These are phyloP conservation scores for Debaryomycetaceae sp. DNA, from an alignment of 1,139 yeast species.

Conservation along the genomic window DNA sequence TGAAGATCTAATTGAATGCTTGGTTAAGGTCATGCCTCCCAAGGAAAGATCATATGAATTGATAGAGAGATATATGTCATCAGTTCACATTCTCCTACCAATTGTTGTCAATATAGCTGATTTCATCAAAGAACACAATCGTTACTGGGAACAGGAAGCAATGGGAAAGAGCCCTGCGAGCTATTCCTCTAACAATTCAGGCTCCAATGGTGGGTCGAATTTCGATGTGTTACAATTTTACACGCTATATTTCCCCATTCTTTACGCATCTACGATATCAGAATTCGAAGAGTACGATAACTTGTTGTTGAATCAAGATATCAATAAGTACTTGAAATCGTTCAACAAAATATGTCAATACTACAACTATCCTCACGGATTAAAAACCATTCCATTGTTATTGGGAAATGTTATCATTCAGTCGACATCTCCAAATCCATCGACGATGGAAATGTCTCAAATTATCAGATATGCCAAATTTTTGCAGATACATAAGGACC, in stretches of 20 bases:
- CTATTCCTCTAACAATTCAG: not conserved
- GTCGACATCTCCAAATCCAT: constrained; percentile 55
- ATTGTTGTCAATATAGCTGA: constrained; percentile 41
- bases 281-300: constrained; percentile 54
- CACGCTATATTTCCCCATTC: constrained; percentile 46
- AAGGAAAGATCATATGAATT: constrained; percentile 49
- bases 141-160: constrained; percentile 41
- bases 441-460: constrained; percentile 49
- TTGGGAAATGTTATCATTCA: constrained; percentile 52
- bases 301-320: constrained; percentile 45
- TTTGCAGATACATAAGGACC: constrained; percentile 57
- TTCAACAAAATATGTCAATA: constrained; percentile 49
- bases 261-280: constrained; percentile 53
- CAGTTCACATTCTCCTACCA: constrained; percentile 55
- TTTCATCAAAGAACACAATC: constrained; percentile 45
- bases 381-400: constrained; percentile 43
- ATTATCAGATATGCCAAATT: constrained; percentile 53
- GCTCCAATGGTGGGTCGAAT: constrained; percentile 14
- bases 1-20: constrained; percentile 32
- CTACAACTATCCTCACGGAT: constrained; percentile 51
- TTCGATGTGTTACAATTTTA: constrained; percentile 43
- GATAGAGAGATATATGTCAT: constrained; percentile 44
- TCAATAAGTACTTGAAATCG: constrained; percentile 44
- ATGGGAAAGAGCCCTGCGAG: constrained; percentile 2
- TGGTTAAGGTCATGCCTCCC: constrained; percentile 33